These are phyloP conservation scores for Paragyromitra xinjiangensis DNA, from an alignment of 495 filamentous ascomycete genomes.

Conservation along the genomic window DNA sequence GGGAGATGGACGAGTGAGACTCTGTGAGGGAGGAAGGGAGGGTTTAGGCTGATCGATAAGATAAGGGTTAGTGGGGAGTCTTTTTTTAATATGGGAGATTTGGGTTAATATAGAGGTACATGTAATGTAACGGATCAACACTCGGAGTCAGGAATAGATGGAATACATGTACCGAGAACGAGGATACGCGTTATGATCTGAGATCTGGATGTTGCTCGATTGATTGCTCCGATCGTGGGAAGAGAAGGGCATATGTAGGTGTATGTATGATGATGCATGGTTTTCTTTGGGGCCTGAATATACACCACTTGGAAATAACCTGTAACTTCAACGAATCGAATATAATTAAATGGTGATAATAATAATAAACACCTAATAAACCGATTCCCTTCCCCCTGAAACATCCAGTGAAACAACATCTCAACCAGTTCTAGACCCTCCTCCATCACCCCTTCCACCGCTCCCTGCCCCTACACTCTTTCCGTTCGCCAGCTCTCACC, in stretches of 20 bases:
- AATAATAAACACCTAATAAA: neutral
- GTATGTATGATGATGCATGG: too few species aligned
- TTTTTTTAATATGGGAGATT: too few species aligned
- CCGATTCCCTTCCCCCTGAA: neutral
- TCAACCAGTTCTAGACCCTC: neutral
- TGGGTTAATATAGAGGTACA: neutral
- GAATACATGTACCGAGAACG: too few species aligned
- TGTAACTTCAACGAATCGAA: neutral
- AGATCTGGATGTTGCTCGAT: neutral
- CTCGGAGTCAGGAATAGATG: too few species aligned
- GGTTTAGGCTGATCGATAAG: constrained; percentile 6
- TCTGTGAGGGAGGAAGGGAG: neutral
- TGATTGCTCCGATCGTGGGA: neutral
- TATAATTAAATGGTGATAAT: neutral
- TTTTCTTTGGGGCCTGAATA: too few species aligned
- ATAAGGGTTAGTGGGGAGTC: neutral
- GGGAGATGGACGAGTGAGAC: constrained; percentile 21
- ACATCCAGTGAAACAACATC: neutral
- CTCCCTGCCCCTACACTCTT: neutral
- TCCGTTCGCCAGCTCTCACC: too few species aligned
- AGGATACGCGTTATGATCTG: neutral
- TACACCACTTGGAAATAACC: too few species aligned
- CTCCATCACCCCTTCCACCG: neutral
- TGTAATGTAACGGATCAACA: too few species aligned
- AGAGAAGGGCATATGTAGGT: too few species aligned